Conservation (phyloP, 225 moss, liverwort and hornwort species). For the Lunularia cruciata region DNA sequence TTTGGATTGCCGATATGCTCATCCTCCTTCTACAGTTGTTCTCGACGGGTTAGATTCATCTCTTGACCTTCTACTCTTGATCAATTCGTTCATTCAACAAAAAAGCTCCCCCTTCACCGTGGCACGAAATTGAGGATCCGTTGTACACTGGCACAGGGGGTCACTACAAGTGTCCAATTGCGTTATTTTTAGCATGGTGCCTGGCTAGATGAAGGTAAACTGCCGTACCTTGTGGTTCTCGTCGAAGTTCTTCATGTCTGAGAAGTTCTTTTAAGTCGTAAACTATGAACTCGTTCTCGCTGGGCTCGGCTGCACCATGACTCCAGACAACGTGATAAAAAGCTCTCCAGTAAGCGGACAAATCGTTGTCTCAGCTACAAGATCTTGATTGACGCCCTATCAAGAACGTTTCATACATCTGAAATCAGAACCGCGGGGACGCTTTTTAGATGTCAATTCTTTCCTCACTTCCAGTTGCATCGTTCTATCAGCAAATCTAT, state of each 20-base stretch:
- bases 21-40: constrained; percentile 40
- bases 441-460: no score
- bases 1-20: constrained; percentile 47
- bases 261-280: neutral
- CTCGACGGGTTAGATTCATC: constrained; percentile 42
- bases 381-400: no score
- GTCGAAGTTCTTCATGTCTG: constrained; percentile 1
- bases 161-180: constrained; percentile 29
- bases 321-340: neutral
- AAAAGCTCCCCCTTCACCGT: no score
- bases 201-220: constrained; percentile 37
- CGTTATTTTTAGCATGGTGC: constrained; percentile 36
- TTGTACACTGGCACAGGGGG: constrained; percentile 35
- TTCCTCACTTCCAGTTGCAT: no score
- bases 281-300: neutral
- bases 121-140: constrained; percentile 23
- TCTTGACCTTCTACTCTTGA: constrained; percentile 28
- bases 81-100: no score
- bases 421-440: no score
- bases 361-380: neutral
- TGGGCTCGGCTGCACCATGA: neutral
- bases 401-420: no score
- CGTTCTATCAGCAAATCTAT: no score
- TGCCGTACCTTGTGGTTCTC: constrained; percentile 20
- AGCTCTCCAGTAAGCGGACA: neutral